Evolutionary conservation across 352 stramenopile species (phyloP).

Genomic region (Globisporangium solare): DNA sequence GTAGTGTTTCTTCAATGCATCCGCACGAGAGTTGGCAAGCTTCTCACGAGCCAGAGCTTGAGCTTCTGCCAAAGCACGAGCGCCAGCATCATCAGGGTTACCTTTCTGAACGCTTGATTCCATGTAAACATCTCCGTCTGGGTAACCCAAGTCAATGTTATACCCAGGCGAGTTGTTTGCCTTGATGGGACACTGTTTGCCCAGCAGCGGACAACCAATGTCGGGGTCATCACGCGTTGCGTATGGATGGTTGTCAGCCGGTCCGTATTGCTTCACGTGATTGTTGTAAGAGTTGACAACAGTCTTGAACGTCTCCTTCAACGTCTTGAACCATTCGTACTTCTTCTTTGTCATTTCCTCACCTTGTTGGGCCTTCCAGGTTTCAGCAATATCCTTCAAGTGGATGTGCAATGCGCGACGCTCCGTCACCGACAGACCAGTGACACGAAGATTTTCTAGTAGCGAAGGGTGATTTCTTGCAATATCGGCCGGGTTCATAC

Average conservation of each 20-base stretch:
- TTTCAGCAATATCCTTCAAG: conserved; percentile 74
- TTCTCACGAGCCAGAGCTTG: conserved; percentile 56
- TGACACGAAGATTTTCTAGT: conserved; percentile 89
- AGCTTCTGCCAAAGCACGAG: conserved; percentile 60
- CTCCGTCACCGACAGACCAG: conserved; percentile 88
- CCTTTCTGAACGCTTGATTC: conserved; percentile 65
- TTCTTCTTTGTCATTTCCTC: conserved; percentile 92
- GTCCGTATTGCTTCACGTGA: conserved; percentile 89
- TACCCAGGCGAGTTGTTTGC: conserved; percentile 77
- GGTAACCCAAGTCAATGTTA: conserved; percentile 73
- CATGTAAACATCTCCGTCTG: conserved; percentile 77
- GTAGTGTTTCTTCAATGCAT: conserved; percentile 86
- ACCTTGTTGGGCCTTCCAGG: conserved; percentile 85
- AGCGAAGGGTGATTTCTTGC: conserved; percentile 86
- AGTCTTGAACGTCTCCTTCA: conserved; percentile 92
- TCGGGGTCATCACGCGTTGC: conserved; percentile 77
- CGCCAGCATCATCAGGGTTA: conserved; percentile 64
- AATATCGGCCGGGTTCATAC: conserved; percentile 84
- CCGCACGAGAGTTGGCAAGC: conserved; percentile 64
- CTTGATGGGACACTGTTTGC: conserved; percentile 90
- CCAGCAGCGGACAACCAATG: conserved; percentile 83
- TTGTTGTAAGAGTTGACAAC: conserved; percentile 89
- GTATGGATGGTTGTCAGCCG: conserved; percentile 85
- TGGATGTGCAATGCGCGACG: conserved; percentile 87
- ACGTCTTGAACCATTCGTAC: conserved; percentile 89